Evolutionary conservation across 495 filamentous ascomycete genomes (phyloP), one percentile per base, ranked within the genome.

Genomic region (Aspergillus funiculosus): DNA sequence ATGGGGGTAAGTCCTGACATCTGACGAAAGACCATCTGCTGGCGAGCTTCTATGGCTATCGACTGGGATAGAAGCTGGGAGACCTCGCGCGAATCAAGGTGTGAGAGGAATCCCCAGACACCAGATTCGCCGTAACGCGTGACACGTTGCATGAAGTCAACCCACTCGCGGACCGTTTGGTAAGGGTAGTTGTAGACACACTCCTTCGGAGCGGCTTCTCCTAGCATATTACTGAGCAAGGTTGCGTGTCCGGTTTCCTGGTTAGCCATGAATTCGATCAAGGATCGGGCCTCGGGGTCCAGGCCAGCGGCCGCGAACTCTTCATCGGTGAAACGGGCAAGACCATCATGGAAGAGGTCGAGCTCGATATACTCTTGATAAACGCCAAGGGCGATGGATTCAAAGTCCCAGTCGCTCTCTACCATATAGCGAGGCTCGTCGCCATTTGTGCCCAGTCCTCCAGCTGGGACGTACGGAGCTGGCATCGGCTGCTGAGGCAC

Each of bases 311-410:
- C 75, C 14, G 75, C 66, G 55, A 91, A 94, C 2, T 94, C 85
- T 9, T 79, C 68, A 0, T 68, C 78, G 1, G 76, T 77, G 67
- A 91, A 94, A 0, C 72, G 76, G 1, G 74, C 75, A 13, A 94
- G 72, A 13, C 83, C 87, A 58, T 87, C 78, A 56, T 87, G 82
- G 78, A 94, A 95, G 11, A 90, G 73, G 57, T 94, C 89, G 0
- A 94, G 71, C 61, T 95, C 89, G 50, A 92, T 89, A 72, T 76
- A 94, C 67, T 94, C 89, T 49, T 89, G 82, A 54, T 89, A 87
- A 1, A 90, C 67, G 5, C 72, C 83, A 6, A 91, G 73, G 5
- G 70, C 64, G 46, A 89, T 65, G 1, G 83, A 87, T 47, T 87
- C 66, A 58, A 79, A 89, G 54, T 88, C 85, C 52, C 86, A 89